Conservation (phyloP, 768 basidiomycete genomes). For the Termitomyces sp. region DNA sequence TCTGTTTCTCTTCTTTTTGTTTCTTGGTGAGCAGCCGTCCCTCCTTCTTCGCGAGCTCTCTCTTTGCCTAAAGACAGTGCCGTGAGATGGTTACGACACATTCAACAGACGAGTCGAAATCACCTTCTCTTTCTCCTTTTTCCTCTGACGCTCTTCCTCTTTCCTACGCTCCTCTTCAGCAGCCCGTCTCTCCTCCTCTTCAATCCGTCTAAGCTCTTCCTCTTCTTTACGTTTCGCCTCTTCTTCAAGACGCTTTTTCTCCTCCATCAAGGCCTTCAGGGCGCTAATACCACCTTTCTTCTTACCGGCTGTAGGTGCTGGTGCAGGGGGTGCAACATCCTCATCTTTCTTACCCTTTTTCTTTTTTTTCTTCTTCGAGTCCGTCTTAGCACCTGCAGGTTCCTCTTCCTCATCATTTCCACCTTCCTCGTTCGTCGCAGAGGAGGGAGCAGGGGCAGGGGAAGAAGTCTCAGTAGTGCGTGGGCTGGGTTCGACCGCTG, state of each 20-base stretch:
- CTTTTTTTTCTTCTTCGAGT: constrained; percentile 85
- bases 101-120: background rate
- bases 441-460: constrained; percentile 16
- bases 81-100: background rate
- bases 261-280: constrained; percentile 87
- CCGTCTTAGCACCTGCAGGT: constrained; percentile 41
- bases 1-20: constrained; percentile 89
- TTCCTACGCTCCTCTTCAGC: constrained; percentile 73
- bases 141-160: constrained; percentile 79
- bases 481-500: constrained; percentile 22
- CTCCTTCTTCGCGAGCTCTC: constrained; percentile 88
- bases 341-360: constrained; percentile 67
- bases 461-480: constrained; percentile 22
- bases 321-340: constrained; percentile 33
- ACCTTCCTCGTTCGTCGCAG: constrained; percentile 38
- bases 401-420: constrained; percentile 67
- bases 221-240: constrained; percentile 67
- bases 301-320: constrained; percentile 35
- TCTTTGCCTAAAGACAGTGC: constrained; percentile 62
- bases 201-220: constrained; percentile 74
- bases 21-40: constrained; percentile 94
- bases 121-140: constrained; percentile 88
- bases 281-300: constrained; percentile 81
- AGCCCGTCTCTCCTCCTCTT: constrained; percentile 79
- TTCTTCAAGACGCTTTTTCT: constrained; percentile 84